Evolutionary conservation across 2,329 filamentous ascomycete species (phyloP).

Genomic region (Colletotrichum sublineola): DNA sequence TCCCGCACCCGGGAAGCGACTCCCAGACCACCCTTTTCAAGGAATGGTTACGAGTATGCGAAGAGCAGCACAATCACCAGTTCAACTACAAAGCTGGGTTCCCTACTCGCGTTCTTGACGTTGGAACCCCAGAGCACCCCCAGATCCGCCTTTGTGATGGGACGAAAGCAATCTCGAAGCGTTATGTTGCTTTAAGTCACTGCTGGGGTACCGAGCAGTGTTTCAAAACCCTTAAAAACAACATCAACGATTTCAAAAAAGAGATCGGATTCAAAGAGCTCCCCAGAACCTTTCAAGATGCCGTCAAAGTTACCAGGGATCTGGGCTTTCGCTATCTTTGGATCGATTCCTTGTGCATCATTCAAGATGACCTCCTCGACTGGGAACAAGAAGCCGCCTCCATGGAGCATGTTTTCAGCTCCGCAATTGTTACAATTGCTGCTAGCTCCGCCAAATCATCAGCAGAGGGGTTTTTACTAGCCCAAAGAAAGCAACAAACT

Average conservation of each 20-base stretch:
- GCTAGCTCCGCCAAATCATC: slow-evolving; percentile 8
- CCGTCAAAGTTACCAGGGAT: background rate
- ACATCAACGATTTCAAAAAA: background rate
- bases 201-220: slow-evolving; percentile 2
- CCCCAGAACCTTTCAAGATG: background rate
- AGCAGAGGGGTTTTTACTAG: background rate
- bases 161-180: background rate
- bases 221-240: background rate
- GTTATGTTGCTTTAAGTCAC: slow-evolving; percentile 10
- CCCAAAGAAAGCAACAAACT: background rate
- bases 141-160: background rate
- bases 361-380: background rate
- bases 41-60: slow-evolving; percentile 4
- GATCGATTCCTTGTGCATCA: background rate
- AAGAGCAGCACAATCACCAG: background rate
- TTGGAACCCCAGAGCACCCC: background rate
- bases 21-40: background rate
- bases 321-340: background rate
- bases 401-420: slow-evolving; percentile 13
- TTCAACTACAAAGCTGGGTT: background rate
- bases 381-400: slow-evolving; percentile 1
- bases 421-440: too few species aligned
- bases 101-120: slow-evolving; percentile 7
- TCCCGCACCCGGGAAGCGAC: background rate
- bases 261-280: background rate